Conservation (phyloP, 352 stramenopile genomes). For the Aphanomyces invadans region DNA sequence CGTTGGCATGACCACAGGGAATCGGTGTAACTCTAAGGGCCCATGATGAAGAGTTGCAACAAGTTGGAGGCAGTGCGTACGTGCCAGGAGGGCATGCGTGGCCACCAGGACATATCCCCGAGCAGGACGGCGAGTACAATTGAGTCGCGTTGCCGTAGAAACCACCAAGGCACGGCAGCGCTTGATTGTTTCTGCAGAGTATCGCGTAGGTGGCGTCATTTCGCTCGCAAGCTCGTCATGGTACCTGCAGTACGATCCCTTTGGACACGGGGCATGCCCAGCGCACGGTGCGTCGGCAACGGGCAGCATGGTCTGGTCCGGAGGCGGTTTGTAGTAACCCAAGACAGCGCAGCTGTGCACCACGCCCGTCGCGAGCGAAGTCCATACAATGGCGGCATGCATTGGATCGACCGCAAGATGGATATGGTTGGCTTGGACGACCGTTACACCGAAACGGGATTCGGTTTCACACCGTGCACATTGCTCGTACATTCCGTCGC, state of each 20-base stretch:
- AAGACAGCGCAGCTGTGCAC: not conserved
- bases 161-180: conserved; percentile 41
- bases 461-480: too few relatives aligned
- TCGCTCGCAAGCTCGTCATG: too few relatives aligned
- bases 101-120: conserved; percentile 46
- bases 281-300: not conserved
- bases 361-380: not conserved
- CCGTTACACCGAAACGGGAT: too few relatives aligned
- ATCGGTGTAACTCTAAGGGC: conserved; percentile 25
- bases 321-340: not conserved
- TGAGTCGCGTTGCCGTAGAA: conserved; percentile 43
- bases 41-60: not conserved
- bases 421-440: too few relatives aligned
- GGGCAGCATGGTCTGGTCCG: not conserved
- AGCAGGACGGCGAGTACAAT: conserved; percentile 41
- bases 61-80: not conserved
- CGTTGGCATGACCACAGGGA: conserved; percentile 35
- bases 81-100: conserved; percentile 52
- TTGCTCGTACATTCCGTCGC: too few relatives aligned
- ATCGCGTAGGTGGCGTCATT: too few relatives aligned
- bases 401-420: not conserved
- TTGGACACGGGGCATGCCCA: not conserved
- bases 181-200: conserved; percentile 22
- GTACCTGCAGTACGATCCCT: not conserved
- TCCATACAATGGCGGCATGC: not conserved